Evolutionary conservation across 2,329 filamentous ascomycete genomes (phyloP), one percentile per base, ranked within the genome.

Genomic region (Neodidymelliopsis sp.): DNA sequence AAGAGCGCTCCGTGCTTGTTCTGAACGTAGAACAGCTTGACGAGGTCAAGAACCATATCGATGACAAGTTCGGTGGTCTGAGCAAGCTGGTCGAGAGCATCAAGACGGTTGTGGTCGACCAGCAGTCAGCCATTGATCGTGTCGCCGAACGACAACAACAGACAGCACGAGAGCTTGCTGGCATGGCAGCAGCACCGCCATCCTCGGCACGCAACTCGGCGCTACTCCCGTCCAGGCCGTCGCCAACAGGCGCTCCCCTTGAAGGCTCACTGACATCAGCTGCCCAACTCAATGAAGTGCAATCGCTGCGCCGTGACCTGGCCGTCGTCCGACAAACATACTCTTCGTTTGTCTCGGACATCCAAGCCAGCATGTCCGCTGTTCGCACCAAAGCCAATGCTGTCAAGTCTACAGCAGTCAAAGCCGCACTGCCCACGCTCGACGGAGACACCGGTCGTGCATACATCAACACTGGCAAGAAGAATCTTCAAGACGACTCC

Each of bases 1-100:
- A 96, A 74, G 94, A 99, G 70, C 85, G 93, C 22, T 91, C 91
- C 1, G 94, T 99, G 1, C 80, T 99, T n/a, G 95, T 94, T 0
- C 78, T 99, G 30, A 99, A 99, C 62, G 83, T 97, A 1, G 94
- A 99, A 67, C 84, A 88, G 12, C 81, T 99, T 4, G 94, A 99
- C 69, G 94, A 99, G 73, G 92, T 99, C 27, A 97, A 97, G 75
- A 86, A 87, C 37, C 94, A 97, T 67, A 91, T 99, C 57, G 94
- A 99, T 57, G 93, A 99, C 57, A 91, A 92, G 30, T 80, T 99
- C 39, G 87, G 87, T 8, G 85, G 87, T 6, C 79, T 99, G 38
- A 90, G 87, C 58, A 84, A 85, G 47, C 82, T 96, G 22, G 86
- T 99, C n/a, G 89, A 95, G 62, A 87, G 90, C 47, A 85, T 99